Conservation (phyloP, 2,329 filamentous ascomycete species). For the Fusarium subtropicale region DNA sequence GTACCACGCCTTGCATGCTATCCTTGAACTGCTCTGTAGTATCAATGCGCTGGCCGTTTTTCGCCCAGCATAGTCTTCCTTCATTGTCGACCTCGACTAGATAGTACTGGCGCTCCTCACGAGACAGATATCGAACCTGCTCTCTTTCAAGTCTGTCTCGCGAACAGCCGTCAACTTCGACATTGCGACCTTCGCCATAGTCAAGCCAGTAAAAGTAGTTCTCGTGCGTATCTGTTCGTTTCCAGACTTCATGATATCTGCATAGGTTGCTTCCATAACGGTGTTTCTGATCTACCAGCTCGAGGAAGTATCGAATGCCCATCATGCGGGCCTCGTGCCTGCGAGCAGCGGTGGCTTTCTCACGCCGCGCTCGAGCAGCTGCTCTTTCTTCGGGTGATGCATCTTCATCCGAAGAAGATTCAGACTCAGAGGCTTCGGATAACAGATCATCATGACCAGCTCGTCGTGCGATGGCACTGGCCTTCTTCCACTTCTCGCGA, state of each 20-base stretch:
- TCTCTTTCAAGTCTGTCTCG: constrained; percentile 80
- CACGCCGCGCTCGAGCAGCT: constrained; percentile 54
- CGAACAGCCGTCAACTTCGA: constrained; percentile 79
- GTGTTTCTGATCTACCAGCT: constrained; percentile 90
- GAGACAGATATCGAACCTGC: constrained; percentile 83
- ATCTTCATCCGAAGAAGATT: constrained; percentile 46
- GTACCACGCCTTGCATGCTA: constrained; percentile 80
- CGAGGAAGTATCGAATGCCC: constrained; percentile 85
- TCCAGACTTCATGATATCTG: constrained; percentile 87
- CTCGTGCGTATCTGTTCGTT: constrained; percentile 77
- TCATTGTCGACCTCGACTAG: constrained; percentile 79
- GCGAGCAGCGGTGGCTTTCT: constrained; percentile 66
- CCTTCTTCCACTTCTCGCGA: constrained; percentile 80
- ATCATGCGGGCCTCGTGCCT: constrained; percentile 79
- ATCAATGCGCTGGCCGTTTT: constrained; percentile 81
- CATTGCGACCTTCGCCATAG: constrained; percentile 76
- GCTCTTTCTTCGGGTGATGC: constrained; percentile 55
- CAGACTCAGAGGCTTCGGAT: constrained; percentile 55
- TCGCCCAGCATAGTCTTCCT: constrained; percentile 86
- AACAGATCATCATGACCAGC: constrained; percentile 75
- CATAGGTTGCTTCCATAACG: constrained; percentile 86
- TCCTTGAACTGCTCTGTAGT: constrained; percentile 82
- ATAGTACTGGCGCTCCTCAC: constrained; percentile 85
- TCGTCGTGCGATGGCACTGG: constrained; percentile 74
- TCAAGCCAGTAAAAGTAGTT: constrained; percentile 98